These are phyloP conservation scores for Calocybe indica DNA, from an alignment of 768 basidiomycete species.

Conservation along the genomic window DNA sequence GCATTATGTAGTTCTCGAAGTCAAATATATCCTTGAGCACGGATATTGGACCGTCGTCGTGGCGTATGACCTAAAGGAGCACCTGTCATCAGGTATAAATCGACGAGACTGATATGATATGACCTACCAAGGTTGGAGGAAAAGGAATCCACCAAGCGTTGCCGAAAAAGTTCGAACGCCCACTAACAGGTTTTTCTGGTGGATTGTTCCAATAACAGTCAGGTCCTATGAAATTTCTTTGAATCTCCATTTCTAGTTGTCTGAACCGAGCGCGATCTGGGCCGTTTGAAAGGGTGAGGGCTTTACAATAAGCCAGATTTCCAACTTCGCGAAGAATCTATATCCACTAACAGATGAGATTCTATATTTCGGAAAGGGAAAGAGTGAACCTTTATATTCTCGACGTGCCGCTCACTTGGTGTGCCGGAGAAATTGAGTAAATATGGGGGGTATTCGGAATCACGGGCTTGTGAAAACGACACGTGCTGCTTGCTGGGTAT, in stretches of 20 bases:
- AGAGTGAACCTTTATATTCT: constrained; percentile 63
- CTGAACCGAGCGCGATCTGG: constrained; percentile 41
- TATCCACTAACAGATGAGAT: neutral
- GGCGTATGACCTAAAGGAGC: constrained; percentile 50
- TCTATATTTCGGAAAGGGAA: too few species aligned
- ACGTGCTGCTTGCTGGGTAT: constrained; percentile 57
- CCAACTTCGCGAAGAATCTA: constrained; percentile 77
- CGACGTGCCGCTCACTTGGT: constrained; percentile 67
- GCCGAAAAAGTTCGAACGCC: constrained; percentile 54
- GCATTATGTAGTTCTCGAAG: constrained; percentile 53
- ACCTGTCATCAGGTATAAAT: neutral
- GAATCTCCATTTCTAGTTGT: constrained; percentile 45
- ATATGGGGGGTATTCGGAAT: constrained; percentile 63
- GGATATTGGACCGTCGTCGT: constrained; percentile 52
- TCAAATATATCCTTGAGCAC: constrained; percentile 42
- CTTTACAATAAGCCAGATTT: constrained; percentile 44
- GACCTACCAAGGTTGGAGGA: constrained; percentile 59
- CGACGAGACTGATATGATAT: neutral
- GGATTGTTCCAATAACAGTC: constrained; percentile 64
- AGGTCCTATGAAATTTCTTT: constrained; percentile 56
- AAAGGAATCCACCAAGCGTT: constrained; percentile 81
- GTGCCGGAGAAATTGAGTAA: constrained; percentile 57
- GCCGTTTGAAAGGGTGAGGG: constrained; percentile 39
- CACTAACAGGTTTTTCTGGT: constrained; percentile 16
- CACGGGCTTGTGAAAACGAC: constrained; percentile 49